These are phyloP conservation scores for Grifola frondosa DNA, from an alignment of 1,284 basidiomycete species.

Conservation along the genomic window DNA sequence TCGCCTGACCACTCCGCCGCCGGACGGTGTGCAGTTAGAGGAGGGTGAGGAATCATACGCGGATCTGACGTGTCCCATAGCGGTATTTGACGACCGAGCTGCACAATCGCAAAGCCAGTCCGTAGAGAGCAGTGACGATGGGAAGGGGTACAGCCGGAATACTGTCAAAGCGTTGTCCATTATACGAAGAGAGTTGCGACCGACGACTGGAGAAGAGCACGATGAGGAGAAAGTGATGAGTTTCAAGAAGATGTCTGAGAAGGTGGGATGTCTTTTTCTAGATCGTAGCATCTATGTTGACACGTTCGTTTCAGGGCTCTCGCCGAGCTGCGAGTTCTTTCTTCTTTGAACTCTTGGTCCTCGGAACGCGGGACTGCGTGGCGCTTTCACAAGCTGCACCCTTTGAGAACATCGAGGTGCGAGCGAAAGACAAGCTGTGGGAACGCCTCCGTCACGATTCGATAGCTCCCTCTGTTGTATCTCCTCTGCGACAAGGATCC, in stretches of 20 bases:
- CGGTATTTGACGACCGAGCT: constrained; percentile 76
- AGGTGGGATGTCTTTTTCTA: constrained; percentile 48
- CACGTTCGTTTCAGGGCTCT: constrained; percentile 56
- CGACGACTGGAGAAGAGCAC: constrained; percentile 42
- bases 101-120: constrained; percentile 46
- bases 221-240: constrained; percentile 61
- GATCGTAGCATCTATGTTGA: constrained; percentile 5
- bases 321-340: constrained; percentile 91
- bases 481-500: constrained; percentile 17
- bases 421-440: constrained; percentile 84
- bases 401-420: constrained; percentile 86
- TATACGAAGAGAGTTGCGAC: constrained; percentile 75
- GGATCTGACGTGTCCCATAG: constrained; percentile 75
- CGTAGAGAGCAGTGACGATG: constrained; percentile 50
- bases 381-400: constrained; percentile 71
- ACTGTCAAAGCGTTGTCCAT: constrained; percentile 89
- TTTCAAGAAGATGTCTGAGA: constrained; percentile 74
- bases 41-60: constrained; percentile 66
- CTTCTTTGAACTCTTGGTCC: constrained; percentile 96
- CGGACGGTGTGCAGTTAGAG: constrained; percentile 49
- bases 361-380: constrained; percentile 90
- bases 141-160: constrained; percentile 84
- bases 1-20: constrained; percentile 66
- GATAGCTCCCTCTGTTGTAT: constrained; percentile 36
- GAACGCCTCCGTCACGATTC: constrained; percentile 61